phyloP scores from a whole-genome alignment of 768 basidiomycete species.

The Leucocoprinus sp. region DNA sequence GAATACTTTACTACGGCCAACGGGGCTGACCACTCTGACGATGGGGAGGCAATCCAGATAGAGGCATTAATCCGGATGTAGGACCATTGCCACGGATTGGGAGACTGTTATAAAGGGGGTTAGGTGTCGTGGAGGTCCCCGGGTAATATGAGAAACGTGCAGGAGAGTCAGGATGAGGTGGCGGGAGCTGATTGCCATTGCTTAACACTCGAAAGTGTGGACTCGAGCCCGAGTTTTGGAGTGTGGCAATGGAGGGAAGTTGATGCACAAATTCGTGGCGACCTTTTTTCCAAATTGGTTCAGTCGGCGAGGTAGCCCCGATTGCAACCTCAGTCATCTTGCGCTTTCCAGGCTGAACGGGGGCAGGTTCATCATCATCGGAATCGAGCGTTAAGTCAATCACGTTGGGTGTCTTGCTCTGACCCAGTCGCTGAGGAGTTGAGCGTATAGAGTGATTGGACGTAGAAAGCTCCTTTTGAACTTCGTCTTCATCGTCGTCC shows the following conservation, averaged over 20 bases:
- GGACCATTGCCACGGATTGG: slow-evolving; percentile 14
- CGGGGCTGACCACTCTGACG: slow-evolving; percentile 9
- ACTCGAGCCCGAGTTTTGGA: slow-evolving; percentile 3
- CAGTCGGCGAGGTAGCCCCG: slow-evolving; percentile 39
- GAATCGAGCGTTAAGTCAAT: slow-evolving; percentile 78
- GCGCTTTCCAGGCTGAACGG: slow-evolving; percentile 42
- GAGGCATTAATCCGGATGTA: slow-evolving; percentile 14
- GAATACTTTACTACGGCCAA: slow-evolving; percentile 13
- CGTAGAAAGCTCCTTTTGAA: slow-evolving; percentile 62
- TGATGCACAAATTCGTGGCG: slow-evolving; percentile 25
- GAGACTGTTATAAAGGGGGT: slow-evolving; percentile 9
- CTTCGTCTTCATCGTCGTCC: slow-evolving; percentile 76
- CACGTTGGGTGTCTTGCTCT: slow-evolving; percentile 36
- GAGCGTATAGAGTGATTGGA: slow-evolving; percentile 32
- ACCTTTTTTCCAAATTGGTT: slow-evolving; percentile 69
- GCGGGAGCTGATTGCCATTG: slow-evolving; percentile 12
- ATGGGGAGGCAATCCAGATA: slow-evolving; percentile 12
- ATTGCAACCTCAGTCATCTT: slow-evolving; percentile 47
- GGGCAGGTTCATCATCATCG: slow-evolving; percentile 55
- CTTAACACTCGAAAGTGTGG: slow-evolving; percentile 5
- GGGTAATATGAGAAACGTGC: slow-evolving; percentile 17
- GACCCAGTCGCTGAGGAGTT: slow-evolving; percentile 22
- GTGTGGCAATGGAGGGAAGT: slow-evolving; percentile 9
- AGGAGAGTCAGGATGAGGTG: slow-evolving; percentile 9
- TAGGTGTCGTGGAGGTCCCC: slow-evolving; percentile 1